Percentiles rank a stretch among this genome's conserved stretches.
These are phyloP conservation scores for Pascua sp. DNA, from an alignment of 1,284 basidiomycete species.

Conservation along the genomic window DNA sequence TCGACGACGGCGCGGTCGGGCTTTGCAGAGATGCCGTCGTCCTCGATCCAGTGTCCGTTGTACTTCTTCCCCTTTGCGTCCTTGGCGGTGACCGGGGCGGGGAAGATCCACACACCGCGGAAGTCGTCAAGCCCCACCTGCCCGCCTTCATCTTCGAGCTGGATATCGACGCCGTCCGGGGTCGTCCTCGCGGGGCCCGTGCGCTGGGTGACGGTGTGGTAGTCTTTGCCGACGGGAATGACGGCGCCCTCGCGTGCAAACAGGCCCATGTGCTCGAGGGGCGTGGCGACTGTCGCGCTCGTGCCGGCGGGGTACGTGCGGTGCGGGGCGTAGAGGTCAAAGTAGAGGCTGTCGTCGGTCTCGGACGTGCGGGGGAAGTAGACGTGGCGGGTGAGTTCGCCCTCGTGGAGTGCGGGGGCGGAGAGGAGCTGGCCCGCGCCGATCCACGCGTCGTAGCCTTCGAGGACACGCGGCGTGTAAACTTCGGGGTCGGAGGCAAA, in stretches of 20 bases:
- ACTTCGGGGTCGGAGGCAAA: constrained; percentile 48
- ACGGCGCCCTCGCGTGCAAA: constrained; percentile 50
- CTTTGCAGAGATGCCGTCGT: constrained; percentile 49
- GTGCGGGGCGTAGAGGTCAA: constrained; percentile 36
- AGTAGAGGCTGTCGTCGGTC: constrained; percentile 32
- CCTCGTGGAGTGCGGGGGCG: constrained; percentile 44
- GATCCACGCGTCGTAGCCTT: constrained; percentile 52
- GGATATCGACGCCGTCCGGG: constrained; percentile 46
- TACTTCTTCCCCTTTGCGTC: constrained; percentile 10
- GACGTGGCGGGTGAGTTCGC: constrained; percentile 39
- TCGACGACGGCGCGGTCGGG: constrained; percentile 37
- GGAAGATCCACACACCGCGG: constrained; percentile 50
- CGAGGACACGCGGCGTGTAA: constrained; percentile 42
- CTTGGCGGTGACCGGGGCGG: constrained; percentile 19
- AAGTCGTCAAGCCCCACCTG: constrained; percentile 49
- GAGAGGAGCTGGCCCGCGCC: constrained; percentile 48
- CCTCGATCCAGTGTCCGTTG: constrained; percentile 48
- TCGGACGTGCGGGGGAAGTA: constrained; percentile 45
- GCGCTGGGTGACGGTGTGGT: constrained; percentile 45
- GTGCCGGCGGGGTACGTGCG: constrained; percentile 29
- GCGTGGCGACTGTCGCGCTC: constrained; percentile 41
- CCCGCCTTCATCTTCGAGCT: constrained; percentile 45
- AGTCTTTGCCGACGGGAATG: constrained; percentile 49
- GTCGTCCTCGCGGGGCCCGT: constrained; percentile 40
- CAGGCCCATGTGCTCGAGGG: constrained; percentile 48